A percentile compares a stretch with the other conserved stretches of the same genome.
These are phyloP conservation scores for Daldinia loculata DNA, from an alignment of 495 filamentous ascomycete genomes.

Conservation along the genomic window DNA sequence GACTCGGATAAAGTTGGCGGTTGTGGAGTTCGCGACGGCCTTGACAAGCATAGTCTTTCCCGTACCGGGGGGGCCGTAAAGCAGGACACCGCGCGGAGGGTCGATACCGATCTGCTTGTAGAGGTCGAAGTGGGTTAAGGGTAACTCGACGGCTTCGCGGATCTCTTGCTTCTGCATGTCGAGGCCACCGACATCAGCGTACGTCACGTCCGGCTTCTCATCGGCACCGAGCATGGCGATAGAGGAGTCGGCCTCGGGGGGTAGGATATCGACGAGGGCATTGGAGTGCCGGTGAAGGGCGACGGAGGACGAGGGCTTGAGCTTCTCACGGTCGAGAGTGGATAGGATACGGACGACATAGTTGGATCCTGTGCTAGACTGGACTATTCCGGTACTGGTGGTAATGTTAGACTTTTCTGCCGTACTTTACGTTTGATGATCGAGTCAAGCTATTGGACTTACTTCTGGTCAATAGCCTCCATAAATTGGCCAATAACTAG, in stretches of 20 bases:
- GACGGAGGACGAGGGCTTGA: conserved; percentile 97
- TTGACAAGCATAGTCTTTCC: conserved; percentile 99
- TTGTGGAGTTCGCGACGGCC: conserved; percentile 97
- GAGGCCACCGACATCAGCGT: conserved; percentile 95
- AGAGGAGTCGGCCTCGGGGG: conserved; percentile 95
- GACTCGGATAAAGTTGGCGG: conserved; percentile 97
- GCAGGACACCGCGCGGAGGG: conserved; percentile 91
- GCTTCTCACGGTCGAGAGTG: conserved; percentile 95
- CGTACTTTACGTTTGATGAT: not conserved
- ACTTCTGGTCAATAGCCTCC: conserved; percentile 99
- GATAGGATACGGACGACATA: conserved; percentile 99
- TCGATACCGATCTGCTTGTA: conserved; percentile 99
- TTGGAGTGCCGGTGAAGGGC: conserved; percentile 98
- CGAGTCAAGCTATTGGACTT: conserved; percentile 42
- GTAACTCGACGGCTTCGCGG: conserved; percentile 94
- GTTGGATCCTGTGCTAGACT: conserved; percentile 97
- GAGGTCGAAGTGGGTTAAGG: conserved; percentile 95
- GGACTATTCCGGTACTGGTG: conserved; percentile 94
- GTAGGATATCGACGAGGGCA: conserved; percentile 96
- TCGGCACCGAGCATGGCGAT: conserved; percentile 97
- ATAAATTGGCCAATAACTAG: conserved; percentile 99
- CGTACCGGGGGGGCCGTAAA: conserved; percentile 96
- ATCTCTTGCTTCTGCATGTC: conserved; percentile 99
- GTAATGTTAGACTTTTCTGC: conserved; percentile 7
- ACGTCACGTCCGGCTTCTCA: conserved; percentile 98